These are phyloP conservation scores for Candida golubevii DNA, from an alignment of 805 yeast genomes.

Conservation along the genomic window DNA sequence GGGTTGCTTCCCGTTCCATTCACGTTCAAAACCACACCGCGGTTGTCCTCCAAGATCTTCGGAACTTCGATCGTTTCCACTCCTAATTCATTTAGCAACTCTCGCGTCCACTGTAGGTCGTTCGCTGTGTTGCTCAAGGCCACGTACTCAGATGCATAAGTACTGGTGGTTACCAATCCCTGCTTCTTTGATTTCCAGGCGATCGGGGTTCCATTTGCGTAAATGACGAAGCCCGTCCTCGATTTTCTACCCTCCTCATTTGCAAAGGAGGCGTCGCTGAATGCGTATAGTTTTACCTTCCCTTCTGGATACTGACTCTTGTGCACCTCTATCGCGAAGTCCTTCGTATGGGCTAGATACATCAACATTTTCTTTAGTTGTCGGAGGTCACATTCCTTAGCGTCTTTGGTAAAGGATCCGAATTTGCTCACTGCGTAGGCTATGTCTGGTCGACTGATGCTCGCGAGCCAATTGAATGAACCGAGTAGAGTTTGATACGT, in stretches of 20 bases:
- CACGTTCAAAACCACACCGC: conserved; percentile 4
- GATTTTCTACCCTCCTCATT: conserved; percentile 2
- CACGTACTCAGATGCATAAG: not conserved
- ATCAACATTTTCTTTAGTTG: not conserved
- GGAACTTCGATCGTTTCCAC: not conserved
- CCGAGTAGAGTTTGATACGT: conserved; percentile 2
- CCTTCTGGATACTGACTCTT: not conserved
- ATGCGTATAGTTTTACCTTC: conserved; percentile 1
- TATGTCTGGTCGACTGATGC: conserved; percentile 1
- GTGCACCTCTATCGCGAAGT: not conserved
- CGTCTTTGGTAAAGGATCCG: conserved; percentile 1
- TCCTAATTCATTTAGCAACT: not conserved
- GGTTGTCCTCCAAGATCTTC: conserved; percentile 5
- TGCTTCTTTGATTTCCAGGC: conserved; percentile 1
- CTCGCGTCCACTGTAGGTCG: not conserved
- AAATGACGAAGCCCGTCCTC: not conserved
- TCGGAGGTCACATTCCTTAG: not conserved
- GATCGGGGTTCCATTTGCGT: not conserved
- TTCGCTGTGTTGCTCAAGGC: conserved; percentile 1
- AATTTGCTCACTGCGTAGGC: conserved; percentile 1
- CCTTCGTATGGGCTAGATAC: not conserved
- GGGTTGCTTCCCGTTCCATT: conserved; percentile 5
- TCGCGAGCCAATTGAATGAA: conserved; percentile 1
- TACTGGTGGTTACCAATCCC: conserved; percentile 3
- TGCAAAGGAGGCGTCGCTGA: conserved; percentile 3